Evolutionary conservation across 495 filamentous ascomycete genomes (phyloP), one percentile per base, ranked within the genome.

Genomic region (Aspergillus olivimuriae): DNA sequence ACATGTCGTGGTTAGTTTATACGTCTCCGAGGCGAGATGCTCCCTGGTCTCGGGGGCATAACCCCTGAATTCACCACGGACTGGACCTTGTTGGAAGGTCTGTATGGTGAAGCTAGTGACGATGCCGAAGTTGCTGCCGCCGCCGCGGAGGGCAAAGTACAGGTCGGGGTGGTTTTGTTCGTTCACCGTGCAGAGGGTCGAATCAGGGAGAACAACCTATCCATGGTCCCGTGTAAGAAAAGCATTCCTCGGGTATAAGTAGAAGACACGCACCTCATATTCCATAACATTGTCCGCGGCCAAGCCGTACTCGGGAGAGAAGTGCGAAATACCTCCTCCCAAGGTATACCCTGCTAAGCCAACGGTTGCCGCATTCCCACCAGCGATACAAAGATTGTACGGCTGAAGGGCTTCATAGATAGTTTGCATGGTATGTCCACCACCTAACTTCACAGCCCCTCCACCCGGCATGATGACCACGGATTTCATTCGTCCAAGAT

Each of bases 271-370:
- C 34, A 71, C 62, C 53, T 80, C 58, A 46, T 70, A 78, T 5
- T 61, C 58, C 4, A 58, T 47, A 4, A 73, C 69, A n/a, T 61
- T 65, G 47, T 80, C 66, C 31, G 61, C 69, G 1, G 70, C 66
- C 57, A 57, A 70, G 23, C 76, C 77, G 20, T 70, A 60, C 12
- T 60, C 57, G 1, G 63, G 56, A 6, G 57, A 59, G 30, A 72
- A 69, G 35, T 59, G 62, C 1, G 48, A 53, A 4, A 56, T 51
- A 0, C 61, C 56, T 28, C 52, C 55, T 48, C 44, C 56, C 15
- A 45, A 37, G 39, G 64, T 59, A 14, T 77, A 56, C n/a, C 80
- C 80, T 9, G 68, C 69, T 0, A 80, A 66, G 32, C 80, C 80
- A 32, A 81, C 70, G 9, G 62, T 59, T 0, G 66, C 55, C 26